These are phyloP conservation scores for Stagonosporopsis rhizophila DNA, from an alignment of 2,329 filamentous ascomycete genomes.

Conservation along the genomic window DNA sequence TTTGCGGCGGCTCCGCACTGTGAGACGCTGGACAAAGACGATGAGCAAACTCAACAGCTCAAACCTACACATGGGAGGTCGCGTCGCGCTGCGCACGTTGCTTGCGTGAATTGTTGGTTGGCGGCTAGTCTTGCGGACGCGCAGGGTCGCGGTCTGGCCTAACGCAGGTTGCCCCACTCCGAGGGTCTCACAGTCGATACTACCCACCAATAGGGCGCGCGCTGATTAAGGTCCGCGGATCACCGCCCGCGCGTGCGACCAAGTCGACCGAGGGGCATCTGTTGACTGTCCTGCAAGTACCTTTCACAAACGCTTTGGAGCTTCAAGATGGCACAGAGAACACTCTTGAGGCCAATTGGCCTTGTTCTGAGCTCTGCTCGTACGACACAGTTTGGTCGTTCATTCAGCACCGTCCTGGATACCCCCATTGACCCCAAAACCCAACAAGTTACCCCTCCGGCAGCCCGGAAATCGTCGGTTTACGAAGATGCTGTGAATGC, in stretches of 20 bases:
- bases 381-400: constrained; percentile 16
- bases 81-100: constrained; percentile 25
- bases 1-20: constrained; percentile 21
- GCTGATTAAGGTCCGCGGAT: constrained; percentile 4
- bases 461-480: constrained; percentile 23
- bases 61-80: constrained; percentile 46
- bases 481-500: constrained; percentile 64
- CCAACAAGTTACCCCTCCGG: constrained; percentile 28
- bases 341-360: constrained; percentile 18
- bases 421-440: constrained; percentile 34
- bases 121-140: constrained; percentile 18
- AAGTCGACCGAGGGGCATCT: constrained; percentile 16
- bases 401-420: constrained; percentile 47
- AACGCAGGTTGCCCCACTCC: constrained; percentile 9
- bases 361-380: constrained; percentile 15
- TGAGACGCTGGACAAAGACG: constrained; percentile 35
- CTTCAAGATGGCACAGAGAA: constrained; percentile 21
- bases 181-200: not conserved
- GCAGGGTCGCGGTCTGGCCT: constrained; percentile 6
- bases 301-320: constrained; percentile 7
- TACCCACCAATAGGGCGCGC: constrained; percentile 14
- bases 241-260: not conserved
- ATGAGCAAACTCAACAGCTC: constrained; percentile 47
- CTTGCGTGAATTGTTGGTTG: constrained; percentile 22
- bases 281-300: constrained; percentile 11